phyloP scores from a whole-genome alignment of 495 filamentous ascomycete species.

The Staphylotrichum longicolle region DNA sequence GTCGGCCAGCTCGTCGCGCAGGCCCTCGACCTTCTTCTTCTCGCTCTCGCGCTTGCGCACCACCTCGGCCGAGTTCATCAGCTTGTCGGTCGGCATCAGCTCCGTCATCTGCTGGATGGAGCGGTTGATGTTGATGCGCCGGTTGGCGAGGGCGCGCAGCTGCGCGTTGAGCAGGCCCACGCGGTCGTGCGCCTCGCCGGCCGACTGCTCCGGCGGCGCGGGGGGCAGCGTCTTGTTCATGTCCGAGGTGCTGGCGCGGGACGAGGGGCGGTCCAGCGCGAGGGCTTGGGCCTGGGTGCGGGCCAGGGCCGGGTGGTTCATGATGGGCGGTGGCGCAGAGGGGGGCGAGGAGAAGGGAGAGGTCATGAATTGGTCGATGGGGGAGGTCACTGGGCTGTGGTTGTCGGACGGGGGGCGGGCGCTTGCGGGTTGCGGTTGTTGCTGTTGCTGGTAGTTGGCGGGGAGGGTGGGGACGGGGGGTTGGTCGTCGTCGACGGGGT shows the following conservation, averaged over 20 bases:
- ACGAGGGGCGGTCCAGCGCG: slow-evolving; percentile 24
- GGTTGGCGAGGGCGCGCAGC: slow-evolving; percentile 61
- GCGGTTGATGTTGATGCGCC: slow-evolving; percentile 66
- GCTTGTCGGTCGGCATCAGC: slow-evolving; percentile 55
- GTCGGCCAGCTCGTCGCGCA: slow-evolving; percentile 74
- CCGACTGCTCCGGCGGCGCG: slow-evolving; percentile 55
- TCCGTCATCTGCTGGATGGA: slow-evolving; percentile 71
- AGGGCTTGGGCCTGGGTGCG: slow-evolving; percentile 20
- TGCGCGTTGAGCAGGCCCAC: slow-evolving; percentile 66
- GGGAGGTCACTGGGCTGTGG: slow-evolving; percentile 30
- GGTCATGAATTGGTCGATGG: slow-evolving; percentile 31
- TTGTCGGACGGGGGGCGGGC: slow-evolving; percentile 18
- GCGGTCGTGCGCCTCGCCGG: slow-evolving; percentile 52
- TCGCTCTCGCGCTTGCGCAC: slow-evolving; percentile 58
- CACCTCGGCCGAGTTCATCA: slow-evolving; percentile 46
- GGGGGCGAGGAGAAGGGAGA: slow-evolving; percentile 21
- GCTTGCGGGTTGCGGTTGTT: slow-evolving; percentile 19
- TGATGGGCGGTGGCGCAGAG: slow-evolving; percentile 10
- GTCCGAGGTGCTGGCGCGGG: slow-evolving; percentile 28
- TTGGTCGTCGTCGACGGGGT: slow-evolving; percentile 30
- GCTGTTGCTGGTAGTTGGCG: slow-evolving; percentile 10
- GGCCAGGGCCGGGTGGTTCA: slow-evolving; percentile 17
- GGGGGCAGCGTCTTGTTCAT: slow-evolving; percentile 57
- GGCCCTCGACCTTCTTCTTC: slow-evolving; percentile 66
- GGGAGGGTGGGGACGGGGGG: slow-evolving; percentile 38